A percentile compares a stretch with the other conserved stretches of the same genome.
Evolutionary conservation across 73 alveolate species (phyloP).

Genomic region (Paramecium tetraurelia): DNA sequence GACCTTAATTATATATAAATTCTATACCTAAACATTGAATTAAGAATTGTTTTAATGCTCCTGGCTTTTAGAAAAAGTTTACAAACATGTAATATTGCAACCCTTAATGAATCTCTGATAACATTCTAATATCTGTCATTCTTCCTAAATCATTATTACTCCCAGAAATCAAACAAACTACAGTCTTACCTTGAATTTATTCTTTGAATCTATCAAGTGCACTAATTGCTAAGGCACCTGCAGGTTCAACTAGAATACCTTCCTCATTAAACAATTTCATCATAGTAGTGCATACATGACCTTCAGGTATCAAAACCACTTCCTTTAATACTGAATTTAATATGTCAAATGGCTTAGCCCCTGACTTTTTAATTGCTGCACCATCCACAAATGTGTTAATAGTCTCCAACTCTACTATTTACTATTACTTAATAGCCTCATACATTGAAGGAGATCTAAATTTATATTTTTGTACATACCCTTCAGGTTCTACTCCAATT

Average conservation of each 20-base stretch:
- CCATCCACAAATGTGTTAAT: constrained; percentile 60
- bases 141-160: constrained; percentile 57
- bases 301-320: constrained; percentile 46
- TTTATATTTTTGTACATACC: background rate
- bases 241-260: constrained; percentile 58
- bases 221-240: constrained; percentile 57
- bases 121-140: constrained; percentile 55
- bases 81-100: constrained; percentile 57
- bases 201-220: constrained; percentile 46
- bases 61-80: constrained; percentile 52
- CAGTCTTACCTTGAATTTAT: constrained; percentile 49
- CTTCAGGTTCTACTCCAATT: constrained; percentile 54
- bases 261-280: constrained; percentile 52
- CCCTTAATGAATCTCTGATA: constrained; percentile 55
- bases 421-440: background rate
- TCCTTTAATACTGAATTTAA: constrained; percentile 2
- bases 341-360: constrained; percentile 43
- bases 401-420: constrained; percentile 20
- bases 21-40: constrained; percentile 9
- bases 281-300: constrained; percentile 58
- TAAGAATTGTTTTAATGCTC: constrained; percentile 46
- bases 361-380: constrained; percentile 56
- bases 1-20: background rate
- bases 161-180: constrained; percentile 56
- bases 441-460: constrained; percentile 59